Conservation (phyloP, 768 basidiomycete genomes). For the Coprinopsis marcescibilis region DNA sequence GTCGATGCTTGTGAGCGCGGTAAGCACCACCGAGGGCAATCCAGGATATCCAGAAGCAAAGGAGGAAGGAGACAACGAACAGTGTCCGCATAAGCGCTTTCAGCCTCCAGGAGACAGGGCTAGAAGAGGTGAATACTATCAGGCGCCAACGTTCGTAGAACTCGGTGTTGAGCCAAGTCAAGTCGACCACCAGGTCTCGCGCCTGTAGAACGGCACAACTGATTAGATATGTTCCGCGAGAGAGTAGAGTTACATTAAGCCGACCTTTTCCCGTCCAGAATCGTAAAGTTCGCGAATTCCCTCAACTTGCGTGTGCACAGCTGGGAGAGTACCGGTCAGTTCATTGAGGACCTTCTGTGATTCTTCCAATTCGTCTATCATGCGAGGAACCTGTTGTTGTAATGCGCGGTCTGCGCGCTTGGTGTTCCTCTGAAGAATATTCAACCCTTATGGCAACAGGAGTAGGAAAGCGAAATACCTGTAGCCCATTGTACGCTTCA, state of each 20-base stretch:
- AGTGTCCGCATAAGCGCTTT: constrained; percentile 55
- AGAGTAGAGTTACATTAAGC: constrained; percentile 11
- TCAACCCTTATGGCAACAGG: background rate
- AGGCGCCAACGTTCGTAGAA: constrained; percentile 71
- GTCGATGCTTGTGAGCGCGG: constrained; percentile 65
- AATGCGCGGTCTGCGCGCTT: constrained; percentile 56
- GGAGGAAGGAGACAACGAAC: constrained; percentile 52
- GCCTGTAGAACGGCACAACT: constrained; percentile 38
- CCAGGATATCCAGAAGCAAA: constrained; percentile 56
- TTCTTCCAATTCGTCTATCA: constrained; percentile 54
- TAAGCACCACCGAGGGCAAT: constrained; percentile 62
- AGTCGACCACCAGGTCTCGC: constrained; percentile 51
- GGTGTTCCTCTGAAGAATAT: constrained; percentile 43
- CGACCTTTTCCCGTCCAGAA: constrained; percentile 62
- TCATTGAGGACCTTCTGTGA: constrained; percentile 53
- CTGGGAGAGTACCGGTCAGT: constrained; percentile 55
- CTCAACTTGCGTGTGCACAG: constrained; percentile 52
- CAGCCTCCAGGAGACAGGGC: constrained; percentile 71
- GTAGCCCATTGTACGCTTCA: constrained; percentile 55
- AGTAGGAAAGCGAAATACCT: constrained; percentile 31
- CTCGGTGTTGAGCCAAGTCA: constrained; percentile 74
- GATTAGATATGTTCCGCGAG: background rate
- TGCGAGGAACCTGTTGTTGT: constrained; percentile 54
- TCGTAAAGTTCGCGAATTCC: constrained; percentile 65
- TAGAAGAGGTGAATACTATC: constrained; percentile 66